Percentiles rank a stretch among this genome's conserved stretches.
phyloP scores from a whole-genome alignment of 2,329 filamentous ascomycete genomes.

The Thelonectria blattea region DNA sequence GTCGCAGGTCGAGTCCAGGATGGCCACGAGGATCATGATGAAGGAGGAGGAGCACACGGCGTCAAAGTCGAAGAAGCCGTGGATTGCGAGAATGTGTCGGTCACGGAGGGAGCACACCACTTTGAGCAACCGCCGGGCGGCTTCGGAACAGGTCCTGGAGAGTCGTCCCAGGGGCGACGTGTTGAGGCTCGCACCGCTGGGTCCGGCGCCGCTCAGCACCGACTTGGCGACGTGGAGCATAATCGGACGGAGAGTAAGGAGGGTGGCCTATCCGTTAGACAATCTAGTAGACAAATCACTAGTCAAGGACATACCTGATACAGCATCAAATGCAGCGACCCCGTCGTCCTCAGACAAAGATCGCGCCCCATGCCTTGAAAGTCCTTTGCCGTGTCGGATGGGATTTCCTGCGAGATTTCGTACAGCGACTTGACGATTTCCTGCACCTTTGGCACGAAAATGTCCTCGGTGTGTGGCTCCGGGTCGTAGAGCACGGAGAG shows the following conservation, averaged over 20 bases:
- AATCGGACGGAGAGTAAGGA: conserved; percentile 40
- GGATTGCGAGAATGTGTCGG: conserved; percentile 40
- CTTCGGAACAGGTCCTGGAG: conserved; percentile 39
- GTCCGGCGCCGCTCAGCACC: conserved; percentile 34
- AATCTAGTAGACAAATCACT: too few species aligned
- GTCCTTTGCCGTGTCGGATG: conserved; percentile 34
- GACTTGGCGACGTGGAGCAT: conserved; percentile 40
- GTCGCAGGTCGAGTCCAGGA: conserved; percentile 36
- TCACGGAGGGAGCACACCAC: conserved; percentile 39
- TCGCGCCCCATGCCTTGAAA: conserved; percentile 33
- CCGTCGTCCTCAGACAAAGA: conserved; percentile 40
- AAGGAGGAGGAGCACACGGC: conserved; percentile 38
- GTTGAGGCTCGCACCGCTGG: conserved; percentile 31
- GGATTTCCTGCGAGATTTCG: conserved; percentile 37
- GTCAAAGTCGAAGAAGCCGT: conserved; percentile 38
- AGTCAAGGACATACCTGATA: conserved; percentile 43
- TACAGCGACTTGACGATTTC: conserved; percentile 40
- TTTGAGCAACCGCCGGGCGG: conserved; percentile 37
- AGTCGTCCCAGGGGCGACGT: conserved; percentile 37
- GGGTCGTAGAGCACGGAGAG: conserved; percentile 42
- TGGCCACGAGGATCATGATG: conserved; percentile 37
- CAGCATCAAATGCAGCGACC: conserved; percentile 42
- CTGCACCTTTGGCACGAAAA: conserved; percentile 41
- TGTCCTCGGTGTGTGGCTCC: conserved; percentile 38
- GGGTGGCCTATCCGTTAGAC: conserved; percentile 41